Conservation (phyloP, 208 protist species). For the Herpetomonas tarakana region DNA sequence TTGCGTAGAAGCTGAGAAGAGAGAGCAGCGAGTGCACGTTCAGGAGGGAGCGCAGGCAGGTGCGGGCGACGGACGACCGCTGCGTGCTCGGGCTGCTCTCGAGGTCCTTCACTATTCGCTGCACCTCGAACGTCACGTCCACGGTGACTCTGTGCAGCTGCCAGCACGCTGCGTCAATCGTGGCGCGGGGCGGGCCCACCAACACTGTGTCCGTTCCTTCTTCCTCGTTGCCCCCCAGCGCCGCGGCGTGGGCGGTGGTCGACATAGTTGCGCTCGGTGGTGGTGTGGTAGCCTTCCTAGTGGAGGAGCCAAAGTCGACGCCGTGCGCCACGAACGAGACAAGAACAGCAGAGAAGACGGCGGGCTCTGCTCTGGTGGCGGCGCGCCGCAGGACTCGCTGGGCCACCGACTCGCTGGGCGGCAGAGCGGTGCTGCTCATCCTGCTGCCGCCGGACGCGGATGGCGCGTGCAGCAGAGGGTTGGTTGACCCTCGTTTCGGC, state of each 20-base stretch:
- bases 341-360: slow-evolving; percentile 31
- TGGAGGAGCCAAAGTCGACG: too few relatives aligned
- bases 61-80: not conserved
- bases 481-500: not conserved
- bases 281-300: too few relatives aligned
- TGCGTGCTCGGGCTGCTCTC: not conserved
- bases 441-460: too few relatives aligned
- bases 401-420: slow-evolving; percentile 8
- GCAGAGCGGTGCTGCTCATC: not conserved
- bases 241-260: too few relatives aligned
- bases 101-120: not conserved
- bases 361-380: slow-evolving; percentile 9
- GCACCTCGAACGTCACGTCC: not conserved
- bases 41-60: not conserved
- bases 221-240: too few relatives aligned
- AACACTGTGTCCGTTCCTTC: too few relatives aligned
- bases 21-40: not conserved
- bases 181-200: not conserved
- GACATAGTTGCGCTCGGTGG: too few relatives aligned
- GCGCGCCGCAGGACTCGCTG: slow-evolving; percentile 19
- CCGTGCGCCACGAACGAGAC: slow-evolving; percentile 29
- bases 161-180: not conserved
- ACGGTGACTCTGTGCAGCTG: not conserved
- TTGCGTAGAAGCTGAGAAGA: not conserved
- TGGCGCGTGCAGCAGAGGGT: not conserved